Evolutionary conservation across 2,329 filamentous ascomycete species (phyloP), one percentile per base, ranked within the genome.

Genomic region (Penicillium sp.): DNA sequence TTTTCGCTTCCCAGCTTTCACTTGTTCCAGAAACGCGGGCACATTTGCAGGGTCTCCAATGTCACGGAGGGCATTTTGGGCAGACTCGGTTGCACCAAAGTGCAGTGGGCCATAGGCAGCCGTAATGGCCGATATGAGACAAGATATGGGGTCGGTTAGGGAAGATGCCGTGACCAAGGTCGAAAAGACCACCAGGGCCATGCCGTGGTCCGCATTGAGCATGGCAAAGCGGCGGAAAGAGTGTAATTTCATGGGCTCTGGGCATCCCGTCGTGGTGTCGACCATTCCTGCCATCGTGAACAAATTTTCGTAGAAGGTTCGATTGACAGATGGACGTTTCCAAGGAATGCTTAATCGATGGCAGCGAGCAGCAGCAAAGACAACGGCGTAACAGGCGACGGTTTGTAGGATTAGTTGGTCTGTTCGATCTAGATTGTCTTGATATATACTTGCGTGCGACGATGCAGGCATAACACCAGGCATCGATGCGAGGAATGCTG

Each of bases 201-300:
- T 82, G 60, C 85, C 85, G 66, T 87, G 84, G 63, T 87, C 84
- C 2, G 82, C 81, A 61, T 85, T 82, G 24, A 86, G 77, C 55
- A 85, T 81, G 65, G 83, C 83, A 2, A 86, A 76, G 6, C 78
- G 77, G 54, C 85, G 81, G 16, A 86, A n/a, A 62, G 77, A 79
- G 50, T 80, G 81, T 7, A 85, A 71, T 19, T 66, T 61, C 0
- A 59, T 16, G 0, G 80, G 78, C 58, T 85, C 79, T 0, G 83
- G 82, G 18, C 70, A 70, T 62, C 80, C 81, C 27, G 80, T 79
- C n/a, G 70, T 66, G 1, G 75, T 76, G 7, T 81, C 81, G 2
- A 83, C 75, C 56, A 83, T 70, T 59, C 84, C 82, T 52, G 85
- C 79, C 68, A 86, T 79, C 53, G 80, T 80, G 10, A 87, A 73